Conservation (phyloP, 306 rosid species). For the Rubus idaeus region DNA sequence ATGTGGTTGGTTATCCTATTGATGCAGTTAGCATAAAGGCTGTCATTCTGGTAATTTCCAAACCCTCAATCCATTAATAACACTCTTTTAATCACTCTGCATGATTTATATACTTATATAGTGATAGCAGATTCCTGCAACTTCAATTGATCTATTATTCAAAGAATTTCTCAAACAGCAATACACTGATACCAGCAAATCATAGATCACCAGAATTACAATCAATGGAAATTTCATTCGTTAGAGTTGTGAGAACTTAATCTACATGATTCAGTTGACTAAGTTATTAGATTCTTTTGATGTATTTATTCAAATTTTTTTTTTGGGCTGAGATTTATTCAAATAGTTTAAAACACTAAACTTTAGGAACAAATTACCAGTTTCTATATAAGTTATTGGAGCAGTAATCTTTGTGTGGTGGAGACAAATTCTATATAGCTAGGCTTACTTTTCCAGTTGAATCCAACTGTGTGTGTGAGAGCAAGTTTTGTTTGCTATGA, state of each 20-base stretch:
- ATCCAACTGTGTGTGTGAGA: too few relatives aligned
- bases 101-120: background rate
- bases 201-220: background rate
- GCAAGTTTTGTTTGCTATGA: too few relatives aligned
- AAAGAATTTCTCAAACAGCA: background rate
- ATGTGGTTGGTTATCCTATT: slow-evolving; percentile 35
- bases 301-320: background rate
- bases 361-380: background rate
- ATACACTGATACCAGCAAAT: background rate
- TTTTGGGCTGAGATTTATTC: background rate
- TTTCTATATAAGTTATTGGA: background rate
- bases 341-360: background rate
- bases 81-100: background rate
- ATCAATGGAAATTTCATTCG: too few relatives aligned
- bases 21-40: slow-evolving; percentile 27
- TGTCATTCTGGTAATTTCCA: slow-evolving; percentile 33
- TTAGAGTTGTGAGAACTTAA: too few relatives aligned
- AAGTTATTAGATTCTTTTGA: background rate
- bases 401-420: background rate
- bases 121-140: background rate
- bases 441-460: background rate
- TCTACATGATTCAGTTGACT: background rate
- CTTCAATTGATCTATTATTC: background rate
- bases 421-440: background rate
- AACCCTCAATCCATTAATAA: background rate